Base-by-base conservation (phyloP, 148 eudicot species). In the Chenopodium album region DNA sequence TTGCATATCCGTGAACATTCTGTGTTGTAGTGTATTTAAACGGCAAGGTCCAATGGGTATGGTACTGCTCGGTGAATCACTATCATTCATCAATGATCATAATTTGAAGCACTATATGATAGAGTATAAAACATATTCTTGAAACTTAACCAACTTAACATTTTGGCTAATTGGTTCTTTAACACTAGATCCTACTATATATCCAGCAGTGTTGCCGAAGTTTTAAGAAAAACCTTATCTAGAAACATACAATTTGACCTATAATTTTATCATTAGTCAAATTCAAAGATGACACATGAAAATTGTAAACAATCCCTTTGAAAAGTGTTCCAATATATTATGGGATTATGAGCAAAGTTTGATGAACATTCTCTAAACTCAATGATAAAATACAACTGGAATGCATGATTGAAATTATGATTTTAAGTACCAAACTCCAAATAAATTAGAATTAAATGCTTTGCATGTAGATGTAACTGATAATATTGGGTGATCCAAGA, bases 401-500 rank as follows among this genome's bases (percentile, higher is more conserved):
- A 41, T 41, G 44, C 37, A 9, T 9, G 41, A 26, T 67, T 56
- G 71, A 29, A 67, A 67, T 6, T 26, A 12, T 29, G 37, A 67
- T 66, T 41, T 41, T 10, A 66, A 11, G n/a, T 4, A 46, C 56
- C 22, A 54, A 37, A 54, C 17, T 13, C 60, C 22, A 54, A 54
- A 13, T 54, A 71, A 71, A 32, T 60, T 34, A 13, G 32, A 34
- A 71, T 59, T 63, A 12, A 31, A 79, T 80, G 72, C 64, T 48
- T 64, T 37, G 81, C 71, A 78, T 71, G 77, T 46, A 76, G 17
- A 78, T 71, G 77, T 46, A 68, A 9, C 59, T 19, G 20, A 78
- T 65, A 64, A 47, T 28, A 34, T 44, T 44, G 34, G 44, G 77
- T 70, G 83, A 84, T 84, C 77, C 86, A 84, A 79, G 81, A 71